Conservation (phyloP, 768 basidiomycete species). For the Coprinellus aureogranulatus region DNA sequence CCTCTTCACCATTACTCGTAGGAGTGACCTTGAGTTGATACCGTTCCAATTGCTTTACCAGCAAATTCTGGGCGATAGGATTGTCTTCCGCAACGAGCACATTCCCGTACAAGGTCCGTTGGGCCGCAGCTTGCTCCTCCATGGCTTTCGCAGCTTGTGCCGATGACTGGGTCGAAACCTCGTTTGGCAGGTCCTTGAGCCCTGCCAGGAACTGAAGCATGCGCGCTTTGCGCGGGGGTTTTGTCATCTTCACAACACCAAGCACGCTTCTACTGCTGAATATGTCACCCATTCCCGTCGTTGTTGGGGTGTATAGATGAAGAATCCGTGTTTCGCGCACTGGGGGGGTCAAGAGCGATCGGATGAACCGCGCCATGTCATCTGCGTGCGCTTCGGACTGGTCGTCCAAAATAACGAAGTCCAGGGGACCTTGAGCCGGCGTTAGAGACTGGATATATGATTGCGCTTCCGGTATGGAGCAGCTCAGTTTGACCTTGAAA, state of each 20-base stretch:
- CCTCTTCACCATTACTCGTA: slow-evolving; percentile 68
- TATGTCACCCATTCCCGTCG: slow-evolving; percentile 51
- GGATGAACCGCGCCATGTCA: slow-evolving; percentile 51
- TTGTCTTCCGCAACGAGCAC: slow-evolving; percentile 80
- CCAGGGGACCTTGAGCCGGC: slow-evolving; percentile 36
- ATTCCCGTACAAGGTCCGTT: slow-evolving; percentile 60
- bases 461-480: slow-evolving; percentile 47
- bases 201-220: slow-evolving; percentile 61
- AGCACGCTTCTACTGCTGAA: slow-evolving; percentile 49
- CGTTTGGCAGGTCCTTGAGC: slow-evolving; percentile 52
- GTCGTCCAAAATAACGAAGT: slow-evolving; percentile 68
- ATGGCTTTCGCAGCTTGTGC: slow-evolving; percentile 40
- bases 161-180: slow-evolving; percentile 35
- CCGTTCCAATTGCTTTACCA: slow-evolving; percentile 66
- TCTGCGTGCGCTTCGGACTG: slow-evolving; percentile 60
- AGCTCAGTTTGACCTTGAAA: slow-evolving; percentile 45
- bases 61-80: slow-evolving; percentile 62
- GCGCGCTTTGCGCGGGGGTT: slow-evolving; percentile 62
- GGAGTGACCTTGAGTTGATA: slow-evolving; percentile 59
- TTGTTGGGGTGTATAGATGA: slow-evolving; percentile 71
- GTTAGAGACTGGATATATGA: slow-evolving; percentile 33
- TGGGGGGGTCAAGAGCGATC: slow-evolving; percentile 32
- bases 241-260: slow-evolving; percentile 66
- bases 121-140: slow-evolving; percentile 46
- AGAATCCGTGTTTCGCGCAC: slow-evolving; percentile 61